Conservation (phyloP, 805 yeast genomes). For the Wickerhamiella sergipiensis region DNA sequence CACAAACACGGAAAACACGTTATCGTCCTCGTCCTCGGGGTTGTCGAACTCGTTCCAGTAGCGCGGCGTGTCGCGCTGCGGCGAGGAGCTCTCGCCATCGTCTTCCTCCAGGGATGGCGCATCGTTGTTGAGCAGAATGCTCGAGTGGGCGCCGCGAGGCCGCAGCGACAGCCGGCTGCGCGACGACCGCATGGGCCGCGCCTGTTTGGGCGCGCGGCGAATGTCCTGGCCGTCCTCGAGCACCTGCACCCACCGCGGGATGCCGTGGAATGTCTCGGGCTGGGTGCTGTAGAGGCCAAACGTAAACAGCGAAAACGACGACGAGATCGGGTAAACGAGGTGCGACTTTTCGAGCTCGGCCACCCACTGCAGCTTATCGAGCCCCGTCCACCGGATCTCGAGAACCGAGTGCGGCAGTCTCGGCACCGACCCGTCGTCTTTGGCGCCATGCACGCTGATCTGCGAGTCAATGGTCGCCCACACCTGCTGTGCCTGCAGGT, state of each 20-base stretch:
- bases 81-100: constrained; percentile 1
- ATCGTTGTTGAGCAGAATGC: constrained; percentile 14
- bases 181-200: background rate
- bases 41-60: constrained; percentile 63
- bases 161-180: background rate
- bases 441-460: constrained; percentile 8
- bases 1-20: constrained; percentile 15
- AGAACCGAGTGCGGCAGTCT: constrained; percentile 37
- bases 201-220: constrained; percentile 30
- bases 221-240: constrained; percentile 29
- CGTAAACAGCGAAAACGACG: constrained; percentile 25
- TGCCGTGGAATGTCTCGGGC: constrained; percentile 14
- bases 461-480: constrained; percentile 28
- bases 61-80: constrained; percentile 16
- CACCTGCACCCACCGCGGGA: constrained; percentile 30
- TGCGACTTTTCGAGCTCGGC: constrained; percentile 33
- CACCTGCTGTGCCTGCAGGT: constrained; percentile 6
- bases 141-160: background rate
- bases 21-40: constrained; percentile 37
- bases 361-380: constrained; percentile 26
- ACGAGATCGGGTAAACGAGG: constrained; percentile 34
- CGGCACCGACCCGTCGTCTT: constrained; percentile 2
- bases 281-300: constrained; percentile 24
- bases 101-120: constrained; percentile 3
- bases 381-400: constrained; percentile 34